Conservation (phyloP, 2,329 filamentous ascomycete genomes). For the Paraphoma chrysanthemicola region DNA sequence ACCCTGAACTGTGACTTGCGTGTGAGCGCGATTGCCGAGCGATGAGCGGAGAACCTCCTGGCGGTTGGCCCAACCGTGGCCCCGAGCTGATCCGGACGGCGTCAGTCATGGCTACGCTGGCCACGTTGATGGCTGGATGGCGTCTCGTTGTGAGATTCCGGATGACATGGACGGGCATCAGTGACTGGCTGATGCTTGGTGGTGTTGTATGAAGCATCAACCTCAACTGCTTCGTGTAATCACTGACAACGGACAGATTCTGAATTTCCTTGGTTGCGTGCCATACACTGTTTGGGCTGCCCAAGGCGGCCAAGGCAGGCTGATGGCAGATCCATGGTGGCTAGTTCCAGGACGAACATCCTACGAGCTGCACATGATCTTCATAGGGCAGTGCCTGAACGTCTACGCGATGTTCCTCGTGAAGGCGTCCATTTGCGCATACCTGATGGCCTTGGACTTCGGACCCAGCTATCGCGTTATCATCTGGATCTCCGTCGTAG, state of each 20-base stretch:
- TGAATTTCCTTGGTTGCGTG: conserved; percentile 10
- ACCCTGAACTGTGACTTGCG: neutral
- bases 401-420: conserved; percentile 22
- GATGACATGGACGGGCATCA: conserved; percentile 3
- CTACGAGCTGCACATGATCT: conserved; percentile 7
- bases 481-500: conserved; percentile 12
- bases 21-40: neutral
- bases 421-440: conserved; percentile 19
- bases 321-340: conserved; percentile 17
- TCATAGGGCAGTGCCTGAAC: conserved; percentile 12
- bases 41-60: neutral
- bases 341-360: neutral
- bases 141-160: conserved; percentile 9
- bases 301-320: conserved; percentile 12
- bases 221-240: neutral
- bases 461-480: conserved; percentile 11
- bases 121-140: conserved; percentile 8
- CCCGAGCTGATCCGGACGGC: conserved; percentile 9
- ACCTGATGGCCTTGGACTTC: conserved; percentile 20
- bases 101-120: conserved; percentile 8
- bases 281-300: conserved; percentile 3
- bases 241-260: neutral
- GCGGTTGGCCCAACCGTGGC: neutral
- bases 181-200: conserved; percentile 9
- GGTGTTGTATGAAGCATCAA: conserved; percentile 10